phyloP scores from a whole-genome alignment of 1,284 basidiomycete species.

The Ganoderma lingzhi region DNA sequence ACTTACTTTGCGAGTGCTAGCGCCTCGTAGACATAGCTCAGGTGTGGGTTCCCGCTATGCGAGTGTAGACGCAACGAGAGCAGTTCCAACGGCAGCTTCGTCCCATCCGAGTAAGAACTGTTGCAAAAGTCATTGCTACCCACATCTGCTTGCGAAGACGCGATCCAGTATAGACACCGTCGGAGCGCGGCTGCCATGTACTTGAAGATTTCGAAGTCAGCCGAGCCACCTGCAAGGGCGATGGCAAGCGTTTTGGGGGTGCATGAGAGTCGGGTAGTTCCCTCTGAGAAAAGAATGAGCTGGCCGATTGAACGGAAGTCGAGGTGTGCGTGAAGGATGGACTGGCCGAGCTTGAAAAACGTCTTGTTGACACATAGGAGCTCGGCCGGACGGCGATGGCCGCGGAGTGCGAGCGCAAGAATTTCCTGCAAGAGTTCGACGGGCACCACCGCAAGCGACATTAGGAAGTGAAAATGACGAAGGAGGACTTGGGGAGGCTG shows the following conservation, averaged over 20 bases:
- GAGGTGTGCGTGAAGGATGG: constrained; percentile 43
- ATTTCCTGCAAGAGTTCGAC: constrained; percentile 39
- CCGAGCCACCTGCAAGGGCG: constrained; percentile 42
- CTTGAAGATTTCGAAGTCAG: constrained; percentile 42
- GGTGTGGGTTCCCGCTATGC: constrained; percentile 46
- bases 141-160: not conserved
- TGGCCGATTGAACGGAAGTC: constrained; percentile 42
- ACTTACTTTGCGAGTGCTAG: constrained; percentile 53
- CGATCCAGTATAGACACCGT: constrained; percentile 27
- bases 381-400: constrained; percentile 31
- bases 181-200: constrained; percentile 38
- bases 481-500: not conserved
- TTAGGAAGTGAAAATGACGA: constrained; percentile 10
- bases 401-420: constrained; percentile 36
- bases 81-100: constrained; percentile 41
- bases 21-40: constrained; percentile 48
- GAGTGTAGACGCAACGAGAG: constrained; percentile 54
- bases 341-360: constrained; percentile 37
- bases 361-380: constrained; percentile 39
- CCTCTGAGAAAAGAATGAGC: constrained; percentile 40
- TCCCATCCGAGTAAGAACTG: not conserved
- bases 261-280: constrained; percentile 33
- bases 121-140: not conserved
- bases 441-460: constrained; percentile 33
- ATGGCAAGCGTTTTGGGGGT: constrained; percentile 39